Conservation (phyloP, 202 grass and related monocot genomes). For the Carex sylvatica region DNA sequence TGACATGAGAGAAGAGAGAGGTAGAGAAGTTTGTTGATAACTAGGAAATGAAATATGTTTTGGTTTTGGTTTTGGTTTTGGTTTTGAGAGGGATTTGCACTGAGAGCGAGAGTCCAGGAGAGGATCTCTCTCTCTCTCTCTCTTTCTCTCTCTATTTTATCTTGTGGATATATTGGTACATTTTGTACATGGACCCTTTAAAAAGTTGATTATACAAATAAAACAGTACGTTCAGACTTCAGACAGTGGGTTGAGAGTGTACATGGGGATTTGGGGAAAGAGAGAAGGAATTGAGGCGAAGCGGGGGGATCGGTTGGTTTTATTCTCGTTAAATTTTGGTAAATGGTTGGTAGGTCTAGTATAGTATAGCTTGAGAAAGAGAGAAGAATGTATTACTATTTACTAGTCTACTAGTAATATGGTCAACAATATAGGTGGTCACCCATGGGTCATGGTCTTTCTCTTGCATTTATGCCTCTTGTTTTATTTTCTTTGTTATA, state of each 20-base stretch:
- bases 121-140: background rate
- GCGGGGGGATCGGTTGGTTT: background rate
- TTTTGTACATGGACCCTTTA: background rate
- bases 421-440: conserved; percentile 17
- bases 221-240: background rate
- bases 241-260: background rate
- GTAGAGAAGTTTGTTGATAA: background rate
- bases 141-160: background rate
- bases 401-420: background rate
- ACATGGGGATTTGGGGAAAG: conserved; percentile 15
- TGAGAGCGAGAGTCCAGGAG: conserved; percentile 10
- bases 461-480: conserved; percentile 7
- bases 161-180: background rate
- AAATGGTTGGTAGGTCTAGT: conserved; percentile 13
- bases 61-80: background rate
- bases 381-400: background rate
- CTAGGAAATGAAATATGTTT: background rate
- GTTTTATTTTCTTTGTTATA: background rate
- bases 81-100: conserved; percentile 10
- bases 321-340: background rate
- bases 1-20: background rate
- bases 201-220: background rate
- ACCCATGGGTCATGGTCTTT: conserved; percentile 3
- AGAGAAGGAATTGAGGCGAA: conserved; percentile 3
- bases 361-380: background rate